Evolutionary conservation across 164 flowering plant species (phyloP).

Genomic region (Dillenia suffruticosa): DNA sequence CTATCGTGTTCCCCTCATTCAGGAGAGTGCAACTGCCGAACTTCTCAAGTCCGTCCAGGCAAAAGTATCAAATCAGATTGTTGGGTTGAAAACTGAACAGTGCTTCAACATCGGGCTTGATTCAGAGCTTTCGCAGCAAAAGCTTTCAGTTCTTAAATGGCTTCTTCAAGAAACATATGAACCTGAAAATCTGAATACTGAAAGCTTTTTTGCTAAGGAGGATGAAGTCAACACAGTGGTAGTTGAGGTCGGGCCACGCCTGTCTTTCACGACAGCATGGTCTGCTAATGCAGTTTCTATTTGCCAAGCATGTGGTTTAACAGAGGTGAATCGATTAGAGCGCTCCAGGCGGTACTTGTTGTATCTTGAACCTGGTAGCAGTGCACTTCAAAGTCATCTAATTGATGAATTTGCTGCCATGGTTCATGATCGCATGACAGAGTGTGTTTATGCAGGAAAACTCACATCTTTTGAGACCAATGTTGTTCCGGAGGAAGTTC

Average conservation of each 20-base stretch:
- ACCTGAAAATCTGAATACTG: conserved; percentile 65
- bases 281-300: conserved; percentile 94
- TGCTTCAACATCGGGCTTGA: conserved; percentile 72
- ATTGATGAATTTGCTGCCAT: conserved; percentile 65
- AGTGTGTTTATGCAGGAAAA: conserved; percentile 63
- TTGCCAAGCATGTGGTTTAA: conserved; percentile 73
- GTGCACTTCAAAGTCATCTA: conserved; percentile 34
- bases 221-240: conserved; percentile 17
- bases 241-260: conserved; percentile 87
- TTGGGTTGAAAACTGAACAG: conserved; percentile 80
- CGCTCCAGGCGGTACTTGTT: conserved; percentile 80
- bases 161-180: conserved; percentile 77
- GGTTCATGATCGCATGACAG: conserved; percentile 96
- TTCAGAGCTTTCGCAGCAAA: conserved; percentile 48
- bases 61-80: conserved; percentile 57
- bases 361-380: conserved; percentile 32
- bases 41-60: conserved; percentile 61
- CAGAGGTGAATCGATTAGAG: conserved; percentile 76
- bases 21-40: conserved; percentile 60
- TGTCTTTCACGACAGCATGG: conserved; percentile 96
- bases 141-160: conserved; percentile 61
- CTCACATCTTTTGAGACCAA: conserved; percentile 65
- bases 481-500: conserved; percentile 68
- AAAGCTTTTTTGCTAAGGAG: conserved; percentile 64
- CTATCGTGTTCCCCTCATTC: conserved; percentile 64